Evolutionary conservation across 768 basidiomycete genomes (phyloP).

Genomic region (Piloderma croceum): DNA sequence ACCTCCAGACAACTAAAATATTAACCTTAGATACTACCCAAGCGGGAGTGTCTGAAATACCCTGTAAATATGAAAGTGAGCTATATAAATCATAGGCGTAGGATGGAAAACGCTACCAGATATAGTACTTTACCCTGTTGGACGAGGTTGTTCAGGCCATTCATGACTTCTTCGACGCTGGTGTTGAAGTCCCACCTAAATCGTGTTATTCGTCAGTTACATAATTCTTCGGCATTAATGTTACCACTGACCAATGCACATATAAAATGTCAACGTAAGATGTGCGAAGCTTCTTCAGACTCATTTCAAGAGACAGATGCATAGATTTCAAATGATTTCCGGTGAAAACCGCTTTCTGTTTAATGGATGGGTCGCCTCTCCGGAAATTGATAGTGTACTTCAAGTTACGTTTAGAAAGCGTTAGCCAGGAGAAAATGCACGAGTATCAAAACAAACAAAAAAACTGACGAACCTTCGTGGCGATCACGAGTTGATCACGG

Average conservation of each 20-base stretch:
- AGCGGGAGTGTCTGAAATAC: slow-evolving; percentile 28
- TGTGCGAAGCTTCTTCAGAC: slow-evolving; percentile 37
- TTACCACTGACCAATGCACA: slow-evolving; percentile 35
- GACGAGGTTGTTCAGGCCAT: slow-evolving; percentile 46
- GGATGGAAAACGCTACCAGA: slow-evolving; percentile 20
- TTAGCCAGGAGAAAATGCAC: background rate
- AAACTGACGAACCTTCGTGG: slow-evolving; percentile 29
- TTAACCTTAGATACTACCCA: slow-evolving; percentile 32
- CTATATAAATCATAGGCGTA: background rate
- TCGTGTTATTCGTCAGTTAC: too few relatives aligned
- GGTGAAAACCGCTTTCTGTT: slow-evolving; percentile 15
- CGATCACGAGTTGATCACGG: slow-evolving; percentile 43
- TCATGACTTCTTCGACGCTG: slow-evolving; percentile 53
- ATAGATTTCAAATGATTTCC: slow-evolving; percentile 39
- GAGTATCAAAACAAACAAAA: background rate
- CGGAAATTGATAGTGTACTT: slow-evolving; percentile 21
- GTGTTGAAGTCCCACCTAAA: slow-evolving; percentile 49
- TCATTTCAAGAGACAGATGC: slow-evolving; percentile 24
- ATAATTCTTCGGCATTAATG: too few relatives aligned
- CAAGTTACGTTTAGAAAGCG: slow-evolving; percentile 4
- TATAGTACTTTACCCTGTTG: slow-evolving; percentile 46
- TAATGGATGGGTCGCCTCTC: slow-evolving; percentile 5
- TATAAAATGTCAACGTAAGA: slow-evolving; percentile 42
- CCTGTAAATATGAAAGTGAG: slow-evolving; percentile 14
- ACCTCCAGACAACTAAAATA: slow-evolving; percentile 33